Evolutionary conservation across 495 filamentous ascomycete genomes (phyloP).

Genomic region (Xylaria intraflava): DNA sequence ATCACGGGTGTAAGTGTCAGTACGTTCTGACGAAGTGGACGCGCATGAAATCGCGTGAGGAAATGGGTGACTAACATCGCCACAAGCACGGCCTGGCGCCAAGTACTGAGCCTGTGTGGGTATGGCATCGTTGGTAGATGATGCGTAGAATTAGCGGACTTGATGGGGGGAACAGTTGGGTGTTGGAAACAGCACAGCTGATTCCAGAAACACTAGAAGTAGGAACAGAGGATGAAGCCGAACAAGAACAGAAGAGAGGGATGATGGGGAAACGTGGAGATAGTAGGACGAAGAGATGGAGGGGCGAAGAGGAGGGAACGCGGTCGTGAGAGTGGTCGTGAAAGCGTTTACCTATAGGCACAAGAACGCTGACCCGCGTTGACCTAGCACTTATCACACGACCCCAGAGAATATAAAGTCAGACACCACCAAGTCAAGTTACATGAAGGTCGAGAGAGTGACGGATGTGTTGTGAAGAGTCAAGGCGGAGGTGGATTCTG

Average conservation of each 20-base stretch:
- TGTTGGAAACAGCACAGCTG: background rate
- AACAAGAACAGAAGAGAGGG: background rate
- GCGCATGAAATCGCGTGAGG: background rate
- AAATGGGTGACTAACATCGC: conserved; percentile 15
- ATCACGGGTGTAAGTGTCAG: background rate
- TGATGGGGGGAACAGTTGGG: background rate
- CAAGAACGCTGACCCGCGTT: no score
- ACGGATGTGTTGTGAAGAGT: no score
- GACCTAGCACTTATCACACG: no score
- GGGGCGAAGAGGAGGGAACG: background rate
- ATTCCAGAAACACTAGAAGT: background rate
- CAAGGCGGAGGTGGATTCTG: no score
- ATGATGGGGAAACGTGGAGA: background rate
- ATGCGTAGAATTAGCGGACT: background rate
- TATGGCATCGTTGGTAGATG: conserved; percentile 14
- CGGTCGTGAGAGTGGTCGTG: no score
- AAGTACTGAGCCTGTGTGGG: conserved; percentile 9
- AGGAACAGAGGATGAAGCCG: background rate
- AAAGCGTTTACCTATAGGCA: no score
- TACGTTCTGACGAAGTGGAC: background rate
- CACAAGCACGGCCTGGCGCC: conserved; percentile 19
- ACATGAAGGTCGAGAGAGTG: no score
- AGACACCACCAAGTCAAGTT: no score
- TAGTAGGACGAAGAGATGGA: background rate
- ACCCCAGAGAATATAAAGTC: no score